Percentiles rank a stretch among this genome's conserved stretches.
Evolutionary conservation across 148 eudicot genomes (phyloP).

Genomic region (Rhododendron henanense): DNA sequence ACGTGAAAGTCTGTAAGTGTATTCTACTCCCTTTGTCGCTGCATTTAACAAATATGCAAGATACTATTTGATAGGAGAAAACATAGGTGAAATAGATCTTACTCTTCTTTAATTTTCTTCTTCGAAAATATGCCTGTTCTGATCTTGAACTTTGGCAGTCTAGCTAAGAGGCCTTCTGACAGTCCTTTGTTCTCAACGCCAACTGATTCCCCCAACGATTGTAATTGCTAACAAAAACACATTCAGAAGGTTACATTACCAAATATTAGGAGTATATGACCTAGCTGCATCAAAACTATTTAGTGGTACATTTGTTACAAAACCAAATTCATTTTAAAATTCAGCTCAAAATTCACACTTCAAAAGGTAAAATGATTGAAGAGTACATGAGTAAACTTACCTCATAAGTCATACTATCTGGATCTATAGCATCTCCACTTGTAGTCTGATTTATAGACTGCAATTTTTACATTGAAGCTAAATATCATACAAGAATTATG

Average conservation of each 20-base stretch:
- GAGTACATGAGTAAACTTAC: slow-evolving; percentile 21
- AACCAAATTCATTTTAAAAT: background rate
- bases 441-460: slow-evolving; percentile 32
- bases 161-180: slow-evolving; percentile 52
- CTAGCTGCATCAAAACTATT: background rate
- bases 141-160: slow-evolving; percentile 59
- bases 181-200: slow-evolving; percentile 72
- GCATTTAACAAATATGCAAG: background rate
- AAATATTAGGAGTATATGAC: slow-evolving; percentile 1
- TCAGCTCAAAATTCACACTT: background rate
- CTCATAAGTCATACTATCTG: slow-evolving; percentile 70
- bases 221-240: slow-evolving; percentile 53
- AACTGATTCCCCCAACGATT: slow-evolving; percentile 56
- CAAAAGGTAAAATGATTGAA: background rate
- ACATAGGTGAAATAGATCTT: slow-evolving; percentile 24
- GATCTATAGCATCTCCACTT: slow-evolving; percentile 53
- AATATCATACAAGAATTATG: background rate
- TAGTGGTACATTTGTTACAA: background rate
- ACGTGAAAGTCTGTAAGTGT: background rate
- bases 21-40: background rate
- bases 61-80: background rate
- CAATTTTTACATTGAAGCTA: slow-evolving; percentile 13
- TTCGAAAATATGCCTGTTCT: slow-evolving; percentile 51
- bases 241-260: background rate
- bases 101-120: slow-evolving; percentile 45